Percentiles rank a stretch among this genome's conserved stretches.
These are phyloP conservation scores for Pythium folliculosum DNA, from an alignment of 352 stramenopile genomes.

Conservation along the genomic window DNA sequence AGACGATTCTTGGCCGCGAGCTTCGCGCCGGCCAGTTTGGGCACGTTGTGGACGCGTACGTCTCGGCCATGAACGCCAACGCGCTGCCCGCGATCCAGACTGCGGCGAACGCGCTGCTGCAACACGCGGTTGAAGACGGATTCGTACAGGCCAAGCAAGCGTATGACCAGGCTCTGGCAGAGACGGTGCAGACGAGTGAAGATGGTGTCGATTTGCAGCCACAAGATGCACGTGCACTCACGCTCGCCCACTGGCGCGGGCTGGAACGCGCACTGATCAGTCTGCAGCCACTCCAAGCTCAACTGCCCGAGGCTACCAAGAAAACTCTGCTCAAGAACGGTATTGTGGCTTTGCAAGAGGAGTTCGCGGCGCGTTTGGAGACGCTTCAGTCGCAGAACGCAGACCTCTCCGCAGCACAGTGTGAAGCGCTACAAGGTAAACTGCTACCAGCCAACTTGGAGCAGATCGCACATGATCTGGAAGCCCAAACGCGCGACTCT, in stretches of 20 bases:
- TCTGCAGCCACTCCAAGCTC: slow-evolving; percentile 7
- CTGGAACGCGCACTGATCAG: slow-evolving; percentile 5
- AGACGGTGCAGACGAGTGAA: not conserved
- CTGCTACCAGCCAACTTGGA: slow-evolving; percentile 47
- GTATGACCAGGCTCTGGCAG: slow-evolving; percentile 31
- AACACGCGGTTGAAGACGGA: slow-evolving; percentile 36
- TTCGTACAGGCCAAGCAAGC: slow-evolving; percentile 32
- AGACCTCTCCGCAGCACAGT: slow-evolving; percentile 14
- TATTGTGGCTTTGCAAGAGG: slow-evolving; percentile 26
- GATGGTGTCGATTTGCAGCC: not conserved
- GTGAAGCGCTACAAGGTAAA: slow-evolving; percentile 22
- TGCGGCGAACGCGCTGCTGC: slow-evolving; percentile 43
- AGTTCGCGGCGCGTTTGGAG: slow-evolving; percentile 21
- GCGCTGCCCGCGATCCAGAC: slow-evolving; percentile 48
- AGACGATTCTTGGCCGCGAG: slow-evolving; percentile 44
- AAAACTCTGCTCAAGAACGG: slow-evolving; percentile 35
- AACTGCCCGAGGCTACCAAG: slow-evolving; percentile 30
- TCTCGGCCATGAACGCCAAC: slow-evolving; percentile 43
- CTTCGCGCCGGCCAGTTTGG: slow-evolving; percentile 44
- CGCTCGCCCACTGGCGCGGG: slow-evolving; percentile 14
- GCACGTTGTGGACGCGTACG: slow-evolving; percentile 43
- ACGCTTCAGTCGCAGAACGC: slow-evolving; percentile 23
- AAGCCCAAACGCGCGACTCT: slow-evolving; percentile 37
- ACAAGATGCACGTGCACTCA: not conserved
- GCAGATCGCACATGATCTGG: slow-evolving; percentile 38